Evolutionary conservation across 23 red algal species (phyloP), one percentile per base, ranked within the genome.

Genomic region (Gracilaria caudata): DNA sequence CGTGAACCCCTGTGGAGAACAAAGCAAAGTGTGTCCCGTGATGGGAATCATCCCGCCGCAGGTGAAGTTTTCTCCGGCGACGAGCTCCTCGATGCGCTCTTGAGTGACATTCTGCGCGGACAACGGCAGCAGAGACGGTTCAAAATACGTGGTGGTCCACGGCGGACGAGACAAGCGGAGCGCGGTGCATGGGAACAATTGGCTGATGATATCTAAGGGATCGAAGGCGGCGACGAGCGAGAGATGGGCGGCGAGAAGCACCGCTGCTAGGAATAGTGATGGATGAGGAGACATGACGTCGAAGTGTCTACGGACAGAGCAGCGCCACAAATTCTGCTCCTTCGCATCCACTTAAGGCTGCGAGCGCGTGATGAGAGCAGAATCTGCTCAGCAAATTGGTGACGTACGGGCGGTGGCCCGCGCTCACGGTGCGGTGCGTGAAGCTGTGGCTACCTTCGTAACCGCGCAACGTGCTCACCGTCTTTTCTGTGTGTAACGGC

Each of bases 141-240:
- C 70, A 20, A 38, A 46, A 21, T 75, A 75, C 39, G 70, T 75
- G 3, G 70, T 75, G 21, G 70, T 75, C 70, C 70, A 75, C 7
- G 19, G 39, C 39, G 37, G 70, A 43, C 43, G 70, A 4, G 70
- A 75, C 1, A 75, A 21, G 49, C 70, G 70, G 8, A 75, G 70
- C 39, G 38, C 70, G 20, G 70, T 30, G 43, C 70, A 75, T 10
- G 70, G 70, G 20, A 75, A 47, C 1, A 39, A 47, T 4, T 43
- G 29, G 39, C 13, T 49, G 70, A 75, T 66, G 61, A 66, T 37
- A 7, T 66, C 61, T 35, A 66, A 14, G 3, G 61, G 61, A 30
- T 17, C 8, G 7, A 4, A 66, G 0, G 61, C 61, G 8, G 61
- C 61, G 29, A 66, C 61, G 61, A 66, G 61, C 13, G 61, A 33